Conservation (phyloP, 2,329 filamentous ascomycete genomes). For the Escovopsis weberi region DNA sequence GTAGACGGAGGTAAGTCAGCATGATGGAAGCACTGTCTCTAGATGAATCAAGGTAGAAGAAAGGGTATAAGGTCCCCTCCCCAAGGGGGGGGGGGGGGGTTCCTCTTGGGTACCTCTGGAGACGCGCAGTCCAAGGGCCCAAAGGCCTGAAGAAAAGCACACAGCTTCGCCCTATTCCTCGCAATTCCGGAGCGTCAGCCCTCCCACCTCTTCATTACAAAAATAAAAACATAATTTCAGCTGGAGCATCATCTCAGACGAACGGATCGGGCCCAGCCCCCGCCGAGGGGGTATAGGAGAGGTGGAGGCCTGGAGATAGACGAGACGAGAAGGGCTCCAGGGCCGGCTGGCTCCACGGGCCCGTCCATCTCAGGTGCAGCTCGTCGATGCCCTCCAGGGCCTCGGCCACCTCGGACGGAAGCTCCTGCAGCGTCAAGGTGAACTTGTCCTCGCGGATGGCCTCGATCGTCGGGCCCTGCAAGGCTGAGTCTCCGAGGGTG, state of each 20-base stretch:
- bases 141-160: constrained; percentile 44
- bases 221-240: not conserved
- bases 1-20: constrained; percentile 12
- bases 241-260: not conserved
- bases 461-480: constrained; percentile 42
- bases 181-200: not conserved
- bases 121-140: constrained; percentile 39
- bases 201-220: not conserved
- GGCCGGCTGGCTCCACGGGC: constrained; percentile 38
- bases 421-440: constrained; percentile 58
- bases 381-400: constrained; percentile 52
- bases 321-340: constrained; percentile 60
- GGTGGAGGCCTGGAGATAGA: constrained; percentile 66
- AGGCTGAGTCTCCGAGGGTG: constrained; percentile 36
- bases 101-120: constrained; percentile 11
- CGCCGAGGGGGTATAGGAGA: constrained; percentile 51
- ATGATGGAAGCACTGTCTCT: not conserved
- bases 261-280: constrained; percentile 3
- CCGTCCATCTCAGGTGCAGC: constrained; percentile 70
- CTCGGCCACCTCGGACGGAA: constrained; percentile 51
- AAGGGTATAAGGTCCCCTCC: too few relatives aligned
- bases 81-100: too few relatives aligned
- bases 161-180: constrained; percentile 33
- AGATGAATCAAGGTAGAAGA: not conserved
- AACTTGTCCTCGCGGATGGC: constrained; percentile 67